Conservation (phyloP, 345 rosid species). For the Salix purpurea region DNA sequence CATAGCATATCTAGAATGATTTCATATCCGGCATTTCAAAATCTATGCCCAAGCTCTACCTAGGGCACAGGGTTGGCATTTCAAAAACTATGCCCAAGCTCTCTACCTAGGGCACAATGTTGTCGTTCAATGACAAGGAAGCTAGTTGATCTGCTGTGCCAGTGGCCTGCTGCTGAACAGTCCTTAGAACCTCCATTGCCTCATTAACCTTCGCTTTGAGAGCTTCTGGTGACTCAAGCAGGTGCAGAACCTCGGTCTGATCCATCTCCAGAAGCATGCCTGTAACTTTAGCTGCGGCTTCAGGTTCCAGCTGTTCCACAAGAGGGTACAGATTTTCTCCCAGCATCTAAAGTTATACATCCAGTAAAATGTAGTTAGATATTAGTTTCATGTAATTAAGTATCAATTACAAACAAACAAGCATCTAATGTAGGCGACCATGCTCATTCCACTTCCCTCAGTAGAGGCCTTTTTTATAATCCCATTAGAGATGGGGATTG, state of each 20-base stretch:
- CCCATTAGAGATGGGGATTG: too few relatives aligned
- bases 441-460: background rate
- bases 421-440: background rate
- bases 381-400: background rate
- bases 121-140: slow-evolving; percentile 62
- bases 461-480: background rate
- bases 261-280: slow-evolving; percentile 99
- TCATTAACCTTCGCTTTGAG: slow-evolving; percentile 83
- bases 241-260: slow-evolving; percentile 86
- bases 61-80: slow-evolving; percentile 46
- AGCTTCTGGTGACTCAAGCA: slow-evolving; percentile 92
- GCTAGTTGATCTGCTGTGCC: slow-evolving; percentile 66
- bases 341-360: slow-evolving; percentile 53
- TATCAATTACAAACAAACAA: background rate
- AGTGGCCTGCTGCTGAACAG: slow-evolving; percentile 62
- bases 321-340: slow-evolving; percentile 94
- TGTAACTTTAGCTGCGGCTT: slow-evolving; percentile 87
- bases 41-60: background rate
- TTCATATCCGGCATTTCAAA: slow-evolving; percentile 2
- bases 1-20: background rate
- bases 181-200: slow-evolving; percentile 94
- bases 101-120: slow-evolving; percentile 46
- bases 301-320: slow-evolving; percentile 86
- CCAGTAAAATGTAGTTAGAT: background rate
- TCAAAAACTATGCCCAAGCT: background rate